These are phyloP conservation scores for Calonectria honghensis DNA, from an alignment of 2,329 filamentous ascomycete genomes.

Conservation along the genomic window DNA sequence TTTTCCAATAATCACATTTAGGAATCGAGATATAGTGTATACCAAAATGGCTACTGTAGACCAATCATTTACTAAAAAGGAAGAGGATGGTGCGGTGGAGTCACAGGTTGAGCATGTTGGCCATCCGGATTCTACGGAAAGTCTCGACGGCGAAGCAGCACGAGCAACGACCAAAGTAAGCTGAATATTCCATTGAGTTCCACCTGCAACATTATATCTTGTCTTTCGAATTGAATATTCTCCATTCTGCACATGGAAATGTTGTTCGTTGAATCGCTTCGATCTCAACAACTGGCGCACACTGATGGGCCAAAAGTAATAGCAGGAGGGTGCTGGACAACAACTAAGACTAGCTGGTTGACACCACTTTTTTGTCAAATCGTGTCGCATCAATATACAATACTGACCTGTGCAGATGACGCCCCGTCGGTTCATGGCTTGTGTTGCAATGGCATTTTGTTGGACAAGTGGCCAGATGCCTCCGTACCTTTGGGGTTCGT, in stretches of 20 bases:
- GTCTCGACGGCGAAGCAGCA: background rate
- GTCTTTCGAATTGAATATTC: background rate
- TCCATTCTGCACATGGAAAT: background rate
- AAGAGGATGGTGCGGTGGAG: background rate
- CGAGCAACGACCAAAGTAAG: background rate
- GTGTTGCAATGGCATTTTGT: constrained; percentile 21
- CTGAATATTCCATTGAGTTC: background rate
- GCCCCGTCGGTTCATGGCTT: constrained; percentile 25
- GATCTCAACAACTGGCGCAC: background rate
- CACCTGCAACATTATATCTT: too few relatives aligned
- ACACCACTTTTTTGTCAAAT: background rate
- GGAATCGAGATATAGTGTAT: background rate
- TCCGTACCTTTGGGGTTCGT: constrained; percentile 21
- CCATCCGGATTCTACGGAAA: background rate
- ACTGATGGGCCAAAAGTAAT: background rate
- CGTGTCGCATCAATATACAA: background rate
- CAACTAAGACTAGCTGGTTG: background rate
- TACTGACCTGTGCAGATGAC: constrained; percentile 11
- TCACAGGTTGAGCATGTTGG: background rate
- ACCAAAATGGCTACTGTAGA: background rate
- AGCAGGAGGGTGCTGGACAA: background rate
- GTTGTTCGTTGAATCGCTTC: background rate
- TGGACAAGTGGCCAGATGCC: constrained; percentile 30
- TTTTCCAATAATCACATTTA: background rate
- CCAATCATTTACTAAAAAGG: background rate